Base-by-base conservation (phyloP, 768 basidiomycete species). In the Pisolithus sp. region DNA sequence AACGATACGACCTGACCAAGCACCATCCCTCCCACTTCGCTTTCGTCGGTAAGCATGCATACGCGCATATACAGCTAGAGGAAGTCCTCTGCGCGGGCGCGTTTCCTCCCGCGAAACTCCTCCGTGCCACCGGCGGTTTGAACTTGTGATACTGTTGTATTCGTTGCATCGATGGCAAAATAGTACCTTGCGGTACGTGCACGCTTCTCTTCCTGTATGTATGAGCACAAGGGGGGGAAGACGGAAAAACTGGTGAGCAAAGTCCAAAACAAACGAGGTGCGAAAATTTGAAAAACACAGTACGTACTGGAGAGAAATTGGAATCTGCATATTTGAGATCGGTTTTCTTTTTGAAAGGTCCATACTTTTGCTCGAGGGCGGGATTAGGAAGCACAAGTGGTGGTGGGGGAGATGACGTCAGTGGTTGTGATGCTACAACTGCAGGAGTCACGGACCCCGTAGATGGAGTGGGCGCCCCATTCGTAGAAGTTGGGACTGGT, bases 1-100 rank as follows among this genome's bases (percentile, higher is more conserved):
- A 51, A 47, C 31, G 12, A 54, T 40, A 31, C 36, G 7, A 30
- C 30, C 5, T 51, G 53, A 54, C 55, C 55, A 50, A 39, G 31
- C 38, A 49, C 49, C 40, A 49, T 30, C 3, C n/a, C 46, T 21
- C 31, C 12, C 49, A 49, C 34, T 34, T 12, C 34, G 5, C 12
- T 31, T 34, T 34, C 34, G 34, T 34, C 34, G 34, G 34, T 5
- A 15, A 34, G 34, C 30, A 12, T 31, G 12, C 12, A 5, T 13
- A 15, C 15, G 34, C 31, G 31, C 30, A 15, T 23, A 12, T 18
- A 24, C 47, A 47, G 54, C 62, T 69, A 90, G 59, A 92, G 69
- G 68, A 89, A 89, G 67, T 93, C 91, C 68, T 92, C 89, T 30
- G 91, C 91, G 57, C 89, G 76, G 44, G 89, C 86, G 44, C 91